Evolutionary conservation across 257 asterid species (phyloP).

Genomic region (Nicotiana tabacum): DNA sequence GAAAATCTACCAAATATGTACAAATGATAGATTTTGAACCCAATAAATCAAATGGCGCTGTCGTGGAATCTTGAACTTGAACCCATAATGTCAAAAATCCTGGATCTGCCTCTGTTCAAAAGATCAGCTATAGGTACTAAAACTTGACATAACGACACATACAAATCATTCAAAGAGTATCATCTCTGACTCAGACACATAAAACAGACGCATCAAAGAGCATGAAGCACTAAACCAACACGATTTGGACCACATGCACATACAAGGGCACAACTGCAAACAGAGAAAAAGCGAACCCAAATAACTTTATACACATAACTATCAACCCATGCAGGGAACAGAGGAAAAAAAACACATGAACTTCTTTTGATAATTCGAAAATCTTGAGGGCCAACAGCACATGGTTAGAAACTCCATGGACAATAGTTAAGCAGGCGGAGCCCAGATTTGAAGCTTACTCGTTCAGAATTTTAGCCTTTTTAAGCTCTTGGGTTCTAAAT

Average conservation of each 20-base stretch:
- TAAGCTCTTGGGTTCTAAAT: too few relatives aligned
- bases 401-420: too few relatives aligned
- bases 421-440: too few relatives aligned
- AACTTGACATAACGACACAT: not conserved
- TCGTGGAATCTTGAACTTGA: too few relatives aligned
- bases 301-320: not conserved
- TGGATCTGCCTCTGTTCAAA: not conserved
- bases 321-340: slow-evolving; percentile 12
- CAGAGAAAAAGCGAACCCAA: not conserved
- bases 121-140: not conserved
- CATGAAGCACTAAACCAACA: not conserved
- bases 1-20: too few relatives aligned
- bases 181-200: not conserved
- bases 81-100: too few relatives aligned
- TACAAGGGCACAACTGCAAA: not conserved
- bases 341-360: not conserved
- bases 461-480: too few relatives aligned
- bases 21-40: too few relatives aligned
- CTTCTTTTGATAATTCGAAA: not conserved
- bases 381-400: too few relatives aligned
- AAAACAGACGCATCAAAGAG: not conserved
- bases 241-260: not conserved
- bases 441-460: too few relatives aligned
- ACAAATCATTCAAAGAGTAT: not conserved
- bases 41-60: too few relatives aligned